Evolutionary conservation across 371 early-diverging fungal species (phyloP), one percentile per base, ranked within the genome.

Genomic region (Quaeritorhiza haematococci): DNA sequence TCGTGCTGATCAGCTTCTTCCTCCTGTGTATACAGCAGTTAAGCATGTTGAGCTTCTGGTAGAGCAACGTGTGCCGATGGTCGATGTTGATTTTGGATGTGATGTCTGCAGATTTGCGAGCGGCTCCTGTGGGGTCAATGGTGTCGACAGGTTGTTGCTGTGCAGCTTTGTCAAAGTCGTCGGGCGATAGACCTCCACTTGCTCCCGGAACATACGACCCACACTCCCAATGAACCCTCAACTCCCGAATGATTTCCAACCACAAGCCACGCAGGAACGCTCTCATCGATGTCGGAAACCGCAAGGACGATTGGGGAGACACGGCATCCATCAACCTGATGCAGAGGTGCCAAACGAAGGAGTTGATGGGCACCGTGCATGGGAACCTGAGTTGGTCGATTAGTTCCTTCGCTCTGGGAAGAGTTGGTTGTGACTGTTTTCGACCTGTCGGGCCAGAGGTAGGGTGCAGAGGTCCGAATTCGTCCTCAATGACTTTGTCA

Each of bases 21-120:
- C 55, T 58, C 29, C 66, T 61, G 4, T 41, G 15, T 26, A 87
- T 80, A 66, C 93, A 93, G 61, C 87, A 91, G 59, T 93, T 92
- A 35, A 94, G 63, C 93, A 94, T 91, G 47, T 86, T 81, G n/a
- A 94, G 66, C 55, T 94, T 94, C 76, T 94, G 94, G 58, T 91
- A 84, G 3, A 91, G 49, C 27, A 93, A 66, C 49, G 78, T 83
- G 55, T 79, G 87, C 8, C 85, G 67, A 47, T 92, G 66, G 57
- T 92, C 91, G 13, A 92, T 81, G 0, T 77, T 80, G 27, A 74
- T 68, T 2, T 26, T 21, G 19, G n/a, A n/a, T n/a, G n/a, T n/a
- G n/a, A n/a, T n/a, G n/a, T n/a, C n/a, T n/a, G n/a, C n/a, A n/a
- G n/a, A 43, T 49, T 28, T n/a, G 51, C 27, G 17, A 27, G n/a